Evolutionary conservation across 768 basidiomycete genomes (phyloP), one percentile per base, ranked within the genome.

Genomic region (Psilocybe cyanescens): DNA sequence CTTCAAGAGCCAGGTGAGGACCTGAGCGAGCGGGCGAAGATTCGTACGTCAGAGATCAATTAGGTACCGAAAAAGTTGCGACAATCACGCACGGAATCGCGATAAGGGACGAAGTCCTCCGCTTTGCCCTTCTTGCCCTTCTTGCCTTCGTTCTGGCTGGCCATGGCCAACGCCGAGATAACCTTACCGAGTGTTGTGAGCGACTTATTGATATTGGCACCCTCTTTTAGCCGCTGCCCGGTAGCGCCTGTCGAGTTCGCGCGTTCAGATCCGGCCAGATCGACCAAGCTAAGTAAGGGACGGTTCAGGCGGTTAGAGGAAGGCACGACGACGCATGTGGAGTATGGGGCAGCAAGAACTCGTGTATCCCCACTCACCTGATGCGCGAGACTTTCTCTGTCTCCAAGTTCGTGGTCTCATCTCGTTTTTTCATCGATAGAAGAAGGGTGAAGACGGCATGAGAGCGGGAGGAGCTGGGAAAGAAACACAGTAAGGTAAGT

Each of bases 341-440:
- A 24, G 24, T 24, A 24, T 24, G 24, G 24, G 24, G 24, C 58
- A 31, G 61, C n/a, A 16, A 48, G 44, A 46, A 47, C 11, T 39
- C 37, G 37, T 39, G 37, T 14, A 44, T 2, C 41, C 47, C 11
- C 35, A 72, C 83, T 54, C 58, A 92, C 87, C 87, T 97, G 72
- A 99, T 99, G 54, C 97, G 90, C 11, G 97, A 98, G n/a, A 98
- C 97, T 74, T 99, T 99, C 76, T 99, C 97, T 0, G 95, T 97
- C 67, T 92, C 91, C 74, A 99, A 81, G 67, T 93, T 93, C 1
- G 94, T 94, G 47, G 82, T 83, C 8, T 81, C 78, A 68, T 99
- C 97, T 62, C 90, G 92, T 59, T 85, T 84, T 79, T 92, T 97
- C 87, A 97, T 96, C 12, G 93, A 94, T 61, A 99, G 80, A 69